A percentile compares a stretch with the other conserved stretches of the same genome.
These are phyloP conservation scores for Solanum rostratum DNA, from an alignment of 257 asterid species.

Conservation along the genomic window DNA sequence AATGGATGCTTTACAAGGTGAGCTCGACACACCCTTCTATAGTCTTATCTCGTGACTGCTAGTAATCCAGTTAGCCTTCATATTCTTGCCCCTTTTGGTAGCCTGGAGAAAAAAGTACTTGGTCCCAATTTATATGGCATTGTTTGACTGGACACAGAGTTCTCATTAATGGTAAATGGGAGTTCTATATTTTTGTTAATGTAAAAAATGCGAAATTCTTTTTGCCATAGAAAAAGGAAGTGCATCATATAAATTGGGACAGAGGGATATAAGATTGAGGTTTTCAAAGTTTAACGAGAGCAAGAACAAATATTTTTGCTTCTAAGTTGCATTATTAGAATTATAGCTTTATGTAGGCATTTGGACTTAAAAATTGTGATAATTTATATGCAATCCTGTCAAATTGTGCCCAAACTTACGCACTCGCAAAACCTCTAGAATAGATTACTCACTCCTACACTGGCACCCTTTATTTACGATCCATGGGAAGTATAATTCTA, in stretches of 20 bases:
- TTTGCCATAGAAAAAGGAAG: neutral
- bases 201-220: neutral
- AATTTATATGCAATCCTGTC: neutral
- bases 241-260: neutral
- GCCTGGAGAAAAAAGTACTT: neutral
- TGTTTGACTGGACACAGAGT: neutral
- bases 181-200: neutral
- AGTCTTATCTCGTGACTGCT: neutral
- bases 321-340: neutral
- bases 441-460: neutral
- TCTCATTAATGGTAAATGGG: neutral
- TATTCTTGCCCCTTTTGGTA: neutral
- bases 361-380: neutral
- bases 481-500: neutral
- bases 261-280: neutral
- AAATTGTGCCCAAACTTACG: neutral
- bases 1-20: slow-evolving; percentile 73
- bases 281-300: neutral
- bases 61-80: neutral
- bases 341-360: neutral
- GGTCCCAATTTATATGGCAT: neutral
- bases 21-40: neutral
- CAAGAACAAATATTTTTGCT: neutral
- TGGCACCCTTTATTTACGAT: neutral
- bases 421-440: neutral